phyloP scores from a whole-genome alignment of 768 basidiomycete species.

The Saitozyma podzolica region DNA sequence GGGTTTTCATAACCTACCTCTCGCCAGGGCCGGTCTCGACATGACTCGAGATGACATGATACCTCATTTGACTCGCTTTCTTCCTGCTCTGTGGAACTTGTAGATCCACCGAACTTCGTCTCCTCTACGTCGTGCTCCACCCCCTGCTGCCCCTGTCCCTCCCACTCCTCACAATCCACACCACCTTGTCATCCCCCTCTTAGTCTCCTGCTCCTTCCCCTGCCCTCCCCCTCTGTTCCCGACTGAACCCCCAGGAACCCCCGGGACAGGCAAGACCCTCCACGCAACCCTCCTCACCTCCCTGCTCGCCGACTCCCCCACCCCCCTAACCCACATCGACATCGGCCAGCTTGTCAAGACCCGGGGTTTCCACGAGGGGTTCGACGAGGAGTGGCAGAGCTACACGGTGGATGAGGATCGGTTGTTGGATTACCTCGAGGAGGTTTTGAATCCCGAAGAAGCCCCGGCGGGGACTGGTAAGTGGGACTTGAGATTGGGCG shows the following conservation, averaged over 20 bases:
- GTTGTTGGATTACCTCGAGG: slow-evolving; percentile 58
- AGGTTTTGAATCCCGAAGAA: slow-evolving; percentile 32
- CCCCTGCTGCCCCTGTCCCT: too few species aligned
- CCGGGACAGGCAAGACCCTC: slow-evolving; percentile 86
- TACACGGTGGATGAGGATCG: slow-evolving; percentile 96
- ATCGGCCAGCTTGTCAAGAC: slow-evolving; percentile 88
- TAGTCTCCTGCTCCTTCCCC: too few species aligned
- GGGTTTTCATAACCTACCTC: too few species aligned
- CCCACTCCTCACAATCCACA: not conserved
- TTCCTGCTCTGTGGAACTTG: too few species aligned
- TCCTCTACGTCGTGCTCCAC: too few species aligned
- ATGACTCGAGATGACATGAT: not conserved
- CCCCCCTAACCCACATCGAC: slow-evolving; percentile 75
- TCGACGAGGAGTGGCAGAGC: slow-evolving; percentile 91
- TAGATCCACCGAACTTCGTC: too few species aligned
- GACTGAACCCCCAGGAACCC: slow-evolving; percentile 38
- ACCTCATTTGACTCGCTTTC: too few species aligned
- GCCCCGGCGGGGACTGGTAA: slow-evolving; percentile 30
- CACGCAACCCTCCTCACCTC: slow-evolving; percentile 80
- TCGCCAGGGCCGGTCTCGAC: not conserved
- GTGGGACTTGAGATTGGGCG: slow-evolving; percentile 1
- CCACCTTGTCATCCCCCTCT: too few species aligned
- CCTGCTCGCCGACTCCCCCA: slow-evolving; percentile 52
- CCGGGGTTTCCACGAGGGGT: slow-evolving; percentile 74
- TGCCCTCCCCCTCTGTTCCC: too few species aligned